Conservation (phyloP, 129 eudicot species). For the Flaveria trinervia region DNA sequence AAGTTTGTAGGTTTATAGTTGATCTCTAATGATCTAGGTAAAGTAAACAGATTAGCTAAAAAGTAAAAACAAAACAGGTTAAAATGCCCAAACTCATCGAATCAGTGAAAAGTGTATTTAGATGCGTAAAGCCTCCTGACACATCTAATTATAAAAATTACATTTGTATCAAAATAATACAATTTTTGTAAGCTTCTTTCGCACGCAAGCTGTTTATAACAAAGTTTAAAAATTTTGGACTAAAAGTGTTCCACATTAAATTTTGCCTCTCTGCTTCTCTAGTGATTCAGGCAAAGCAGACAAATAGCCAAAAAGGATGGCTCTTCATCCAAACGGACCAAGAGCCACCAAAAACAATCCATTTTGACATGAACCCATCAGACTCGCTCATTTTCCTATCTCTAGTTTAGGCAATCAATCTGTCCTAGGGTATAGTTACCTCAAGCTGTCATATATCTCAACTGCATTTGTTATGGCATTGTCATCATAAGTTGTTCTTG, state of each 20-base stretch:
- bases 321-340: neutral
- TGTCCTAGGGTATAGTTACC: slow-evolving; percentile 9
- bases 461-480: slow-evolving; percentile 27
- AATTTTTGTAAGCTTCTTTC: neutral
- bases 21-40: neutral
- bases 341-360: neutral
- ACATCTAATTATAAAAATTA: neutral
- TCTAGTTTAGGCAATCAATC: neutral
- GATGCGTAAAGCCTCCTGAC: neutral
- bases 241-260: neutral
- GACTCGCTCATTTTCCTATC: neutral
- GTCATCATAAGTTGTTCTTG: slow-evolving; percentile 23
- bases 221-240: neutral
- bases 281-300: neutral
- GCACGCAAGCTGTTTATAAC: neutral
- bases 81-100: neutral
- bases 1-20: neutral
- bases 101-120: neutral
- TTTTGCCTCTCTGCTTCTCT: neutral
- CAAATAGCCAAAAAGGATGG: neutral
- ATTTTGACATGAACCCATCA: neutral
- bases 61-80: neutral
- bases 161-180: neutral
- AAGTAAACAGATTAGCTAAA: neutral
- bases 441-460: slow-evolving; percentile 23